Evolutionary conservation across 805 yeast species (phyloP).

Genomic region (Metschnikowia arizonensis): DNA sequence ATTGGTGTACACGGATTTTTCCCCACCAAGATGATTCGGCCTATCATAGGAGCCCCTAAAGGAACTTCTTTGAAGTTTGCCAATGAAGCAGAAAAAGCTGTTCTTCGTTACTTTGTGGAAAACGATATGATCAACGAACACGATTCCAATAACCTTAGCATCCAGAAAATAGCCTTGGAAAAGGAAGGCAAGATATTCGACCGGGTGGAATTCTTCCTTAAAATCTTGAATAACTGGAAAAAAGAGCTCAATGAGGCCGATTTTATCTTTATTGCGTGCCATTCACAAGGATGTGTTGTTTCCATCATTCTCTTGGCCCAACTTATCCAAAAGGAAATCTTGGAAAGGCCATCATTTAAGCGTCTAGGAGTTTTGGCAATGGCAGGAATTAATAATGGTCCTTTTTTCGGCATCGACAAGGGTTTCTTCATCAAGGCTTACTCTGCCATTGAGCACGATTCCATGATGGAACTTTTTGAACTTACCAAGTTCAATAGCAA

Average conservation of each 20-base stretch:
- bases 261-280: slow-evolving; percentile 86
- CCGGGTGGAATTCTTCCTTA: slow-evolving; percentile 76
- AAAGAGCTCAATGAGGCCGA: slow-evolving; percentile 64
- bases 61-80: slow-evolving; percentile 93
- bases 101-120: slow-evolving; percentile 56
- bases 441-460: slow-evolving; percentile 84
- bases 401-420: slow-evolving; percentile 87
- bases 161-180: slow-evolving; percentile 91
- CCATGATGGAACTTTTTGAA: slow-evolving; percentile 81
- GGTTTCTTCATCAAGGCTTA: slow-evolving; percentile 80
- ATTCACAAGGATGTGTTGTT: slow-evolving; percentile 95
- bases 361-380: slow-evolving; percentile 75
- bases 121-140: slow-evolving; percentile 32
- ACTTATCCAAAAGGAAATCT: slow-evolving; percentile 55
- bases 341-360: slow-evolving; percentile 37
- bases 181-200: slow-evolving; percentile 89
- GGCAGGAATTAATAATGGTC: slow-evolving; percentile 97
- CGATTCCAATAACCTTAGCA: slow-evolving; percentile 36
- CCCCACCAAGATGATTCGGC: slow-evolving; percentile 80
- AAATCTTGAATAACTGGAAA: slow-evolving; percentile 65
- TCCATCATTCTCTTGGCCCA: slow-evolving; percentile 73
- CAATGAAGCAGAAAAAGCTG: slow-evolving; percentile 77
- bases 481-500: slow-evolving; percentile 72
- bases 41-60: slow-evolving; percentile 90
- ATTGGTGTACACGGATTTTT: slow-evolving; percentile 96